A percentile compares a stretch with the other conserved stretches of the same genome.
phyloP scores from a whole-genome alignment of 2,329 filamentous ascomycete species.

The Aspergillus ustus region DNA sequence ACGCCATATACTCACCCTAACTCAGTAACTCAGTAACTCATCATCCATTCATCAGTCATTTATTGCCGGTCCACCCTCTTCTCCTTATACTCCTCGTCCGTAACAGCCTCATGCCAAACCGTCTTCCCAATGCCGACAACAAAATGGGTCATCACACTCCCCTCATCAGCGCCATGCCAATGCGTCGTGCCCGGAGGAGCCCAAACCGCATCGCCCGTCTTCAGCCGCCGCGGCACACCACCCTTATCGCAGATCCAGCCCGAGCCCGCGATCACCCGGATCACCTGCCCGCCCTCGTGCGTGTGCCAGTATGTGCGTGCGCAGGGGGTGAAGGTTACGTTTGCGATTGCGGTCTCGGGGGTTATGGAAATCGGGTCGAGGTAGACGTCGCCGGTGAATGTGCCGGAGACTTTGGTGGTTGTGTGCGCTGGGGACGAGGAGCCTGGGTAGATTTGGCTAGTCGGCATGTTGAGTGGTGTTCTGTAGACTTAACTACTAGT shows the following conservation, averaged over 20 bases:
- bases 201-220: constrained; percentile 49
- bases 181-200: constrained; percentile 48
- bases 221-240: constrained; percentile 39
- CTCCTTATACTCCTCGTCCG: background rate
- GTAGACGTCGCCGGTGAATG: constrained; percentile 40
- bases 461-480: background rate
- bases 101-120: constrained; percentile 1
- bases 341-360: constrained; percentile 36
- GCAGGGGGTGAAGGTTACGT: constrained; percentile 51
- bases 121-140: constrained; percentile 2
- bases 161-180: constrained; percentile 52
- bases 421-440: background rate
- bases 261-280: constrained; percentile 46
- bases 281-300: constrained; percentile 51
- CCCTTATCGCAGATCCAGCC: constrained; percentile 52
- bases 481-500: background rate
- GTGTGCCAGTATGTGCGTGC: constrained; percentile 53
- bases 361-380: constrained; percentile 33
- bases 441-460: background rate
- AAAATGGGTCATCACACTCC: constrained; percentile 43
- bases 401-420: constrained; percentile 10
- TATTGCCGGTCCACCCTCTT: background rate
- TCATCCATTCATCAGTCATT: too few relatives aligned
- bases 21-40: background rate
- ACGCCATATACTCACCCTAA: background rate